Base-by-base conservation (phyloP, 352 stramenopile species). In the Discostella stelligera region DNA sequence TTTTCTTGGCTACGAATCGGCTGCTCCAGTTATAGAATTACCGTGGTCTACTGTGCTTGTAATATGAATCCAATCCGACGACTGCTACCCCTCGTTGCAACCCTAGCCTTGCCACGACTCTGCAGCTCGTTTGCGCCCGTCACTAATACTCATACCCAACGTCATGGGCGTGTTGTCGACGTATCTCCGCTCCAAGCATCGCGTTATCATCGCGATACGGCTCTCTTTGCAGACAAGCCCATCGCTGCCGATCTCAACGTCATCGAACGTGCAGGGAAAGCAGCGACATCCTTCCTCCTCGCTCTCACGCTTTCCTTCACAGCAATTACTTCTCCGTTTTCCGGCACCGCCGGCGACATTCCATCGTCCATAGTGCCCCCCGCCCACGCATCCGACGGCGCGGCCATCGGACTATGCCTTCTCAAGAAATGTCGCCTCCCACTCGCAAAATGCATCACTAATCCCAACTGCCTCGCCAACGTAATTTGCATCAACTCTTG, bases 401-500 rank as follows among this genome's bases (percentile, higher is more conserved):
- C 64, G n/a, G 66, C 76, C 6, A 91, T 93, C 52, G 87, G 84
- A 23, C 44, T 79, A 0, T 93, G 87, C 66, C 74, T 93, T 2
- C 75, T 93, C 50, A 74, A 87, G 20, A 90, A 91, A 56, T 96
- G 92, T 74, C 83, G 70, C 21, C 13, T 89, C 14, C 82, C 84
- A 62, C 76, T 95, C 8, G 82, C 79, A 23, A 92, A 91, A 64
- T 96, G 92, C 70, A 88, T 96, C 54, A 44, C 85, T 0, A 94
- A 94, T 67, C 92, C 91, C 39, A 95, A 94, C 55, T 96, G 91
- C 73, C 69, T 94, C 4, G 92, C 91, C 25, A 95, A 96, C 77
- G 87, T 96, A 6, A 85, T 94, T 55, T 96, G 92, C 68, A 91
- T 96, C 54, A 94, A 96, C 66, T 89, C 88, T 6, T 96, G 89